Evolutionary conservation across 257 asterid genomes (phyloP).

Genomic region (Leptodermis oblonga): DNA sequence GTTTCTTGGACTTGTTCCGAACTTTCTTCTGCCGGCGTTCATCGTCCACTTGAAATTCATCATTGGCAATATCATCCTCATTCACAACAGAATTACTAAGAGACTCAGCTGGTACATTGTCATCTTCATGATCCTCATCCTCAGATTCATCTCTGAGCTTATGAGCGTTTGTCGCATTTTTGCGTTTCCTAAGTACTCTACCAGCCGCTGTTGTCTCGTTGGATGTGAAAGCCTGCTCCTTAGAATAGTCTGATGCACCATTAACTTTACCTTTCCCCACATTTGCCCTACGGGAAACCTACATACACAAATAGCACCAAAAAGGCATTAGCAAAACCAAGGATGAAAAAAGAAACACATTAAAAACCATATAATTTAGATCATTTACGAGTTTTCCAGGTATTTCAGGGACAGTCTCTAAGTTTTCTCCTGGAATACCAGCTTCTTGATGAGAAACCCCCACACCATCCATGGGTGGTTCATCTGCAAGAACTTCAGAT

Average conservation of each 20-base stretch:
- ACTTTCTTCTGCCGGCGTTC: conserved; percentile 36
- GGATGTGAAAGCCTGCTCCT: conserved; percentile 37
- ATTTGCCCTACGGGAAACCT: conserved; percentile 64
- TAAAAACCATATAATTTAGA: conserved; percentile 8
- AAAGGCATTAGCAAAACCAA: conserved; percentile 11
- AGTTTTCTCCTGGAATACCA: conserved; percentile 22
- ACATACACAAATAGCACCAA: conserved; percentile 10
- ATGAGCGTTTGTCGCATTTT: conserved; percentile 21
- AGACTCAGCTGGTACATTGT: conserved; percentile 34
- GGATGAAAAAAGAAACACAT: conserved; percentile 13
- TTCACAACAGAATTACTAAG: conserved; percentile 28
- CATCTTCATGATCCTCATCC: conserved; percentile 35
- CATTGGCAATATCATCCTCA: conserved; percentile 32
- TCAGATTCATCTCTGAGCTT: conserved; percentile 40
- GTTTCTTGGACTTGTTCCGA: conserved; percentile 40
- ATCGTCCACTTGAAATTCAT: conserved; percentile 40
- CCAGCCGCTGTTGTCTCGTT: conserved; percentile 36
- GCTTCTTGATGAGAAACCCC: conserved; percentile 37
- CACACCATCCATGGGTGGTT: conserved; percentile 28
- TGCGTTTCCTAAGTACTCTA: conserved; percentile 45
- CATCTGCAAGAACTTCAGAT: conserved; percentile 39
- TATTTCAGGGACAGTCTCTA: conserved; percentile 36
- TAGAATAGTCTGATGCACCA: conserved; percentile 30
- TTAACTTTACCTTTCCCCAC: conserved; percentile 20
- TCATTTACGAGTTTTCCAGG: conserved; percentile 51